Conservation (phyloP, 179 eudicot genomes). For the Monotropa hypopitys region DNA sequence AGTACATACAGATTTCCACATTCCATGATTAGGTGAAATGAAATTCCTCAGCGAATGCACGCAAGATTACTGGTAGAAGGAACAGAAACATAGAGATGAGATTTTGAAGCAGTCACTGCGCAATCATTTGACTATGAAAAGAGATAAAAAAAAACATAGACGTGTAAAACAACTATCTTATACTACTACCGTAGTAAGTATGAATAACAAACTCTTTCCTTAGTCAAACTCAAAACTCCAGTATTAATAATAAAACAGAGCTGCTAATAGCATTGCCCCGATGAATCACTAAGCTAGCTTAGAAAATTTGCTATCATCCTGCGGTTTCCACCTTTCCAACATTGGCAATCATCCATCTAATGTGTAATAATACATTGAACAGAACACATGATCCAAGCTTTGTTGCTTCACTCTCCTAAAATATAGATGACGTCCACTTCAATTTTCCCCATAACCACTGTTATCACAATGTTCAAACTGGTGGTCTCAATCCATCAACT, state of each 20-base stretch:
- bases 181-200: neutral
- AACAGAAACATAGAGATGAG: neutral
- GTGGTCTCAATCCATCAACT: neutral
- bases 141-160: neutral
- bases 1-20: neutral
- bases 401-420: neutral
- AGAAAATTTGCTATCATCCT: neutral
- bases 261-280: neutral
- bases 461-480: neutral
- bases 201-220: neutral
- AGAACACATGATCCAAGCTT: neutral
- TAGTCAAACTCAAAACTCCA: neutral
- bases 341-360: neutral
- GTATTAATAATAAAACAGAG: neutral
- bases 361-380: neutral
- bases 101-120: conserved; percentile 1
- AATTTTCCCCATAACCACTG: neutral
- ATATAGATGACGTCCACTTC: neutral
- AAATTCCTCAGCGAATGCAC: neutral
- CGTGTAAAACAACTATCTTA: neutral
- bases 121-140: neutral
- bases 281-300: neutral
- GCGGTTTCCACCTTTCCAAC: neutral
- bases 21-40: neutral
- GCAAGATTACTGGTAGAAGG: neutral